Evolutionary conservation across 192 early-diverging fungal species (phyloP).

Genomic region (Coemansia sp.): DNA sequence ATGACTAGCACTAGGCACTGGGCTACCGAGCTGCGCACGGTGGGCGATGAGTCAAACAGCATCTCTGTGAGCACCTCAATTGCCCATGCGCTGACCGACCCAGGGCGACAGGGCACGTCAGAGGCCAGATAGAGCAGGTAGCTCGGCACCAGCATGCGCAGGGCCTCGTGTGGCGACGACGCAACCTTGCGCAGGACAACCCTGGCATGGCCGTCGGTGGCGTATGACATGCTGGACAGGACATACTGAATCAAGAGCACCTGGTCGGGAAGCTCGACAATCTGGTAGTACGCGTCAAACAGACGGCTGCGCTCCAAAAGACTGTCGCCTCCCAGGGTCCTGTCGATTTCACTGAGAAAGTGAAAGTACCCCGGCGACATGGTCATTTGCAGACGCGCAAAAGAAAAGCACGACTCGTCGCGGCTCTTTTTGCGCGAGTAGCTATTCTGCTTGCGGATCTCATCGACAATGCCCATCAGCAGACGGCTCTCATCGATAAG

Average conservation of each 20-base stretch:
- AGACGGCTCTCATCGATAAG: slow-evolving; percentile 48
- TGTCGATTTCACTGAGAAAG: slow-evolving; percentile 43
- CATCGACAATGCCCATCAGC: slow-evolving; percentile 42
- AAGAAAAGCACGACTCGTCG: slow-evolving; percentile 51
- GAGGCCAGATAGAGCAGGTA: slow-evolving; percentile 41
- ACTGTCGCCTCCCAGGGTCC: slow-evolving; percentile 37
- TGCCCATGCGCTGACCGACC: slow-evolving; percentile 44
- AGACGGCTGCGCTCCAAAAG: slow-evolving; percentile 42
- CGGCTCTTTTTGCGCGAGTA: slow-evolving; percentile 26
- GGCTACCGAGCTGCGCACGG: slow-evolving; percentile 37
- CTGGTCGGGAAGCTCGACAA: slow-evolving; percentile 47
- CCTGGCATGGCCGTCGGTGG: slow-evolving; percentile 33
- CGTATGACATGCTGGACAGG: slow-evolving; percentile 44
- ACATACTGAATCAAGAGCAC: slow-evolving; percentile 49
- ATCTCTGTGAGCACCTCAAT: slow-evolving; percentile 35
- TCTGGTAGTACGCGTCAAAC: slow-evolving; percentile 50
- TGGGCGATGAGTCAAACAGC: slow-evolving; percentile 34
- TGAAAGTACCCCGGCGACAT: slow-evolving; percentile 53
- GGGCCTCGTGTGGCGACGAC: slow-evolving; percentile 37
- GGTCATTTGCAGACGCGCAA: slow-evolving; percentile 49
- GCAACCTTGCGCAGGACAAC: slow-evolving; percentile 47
- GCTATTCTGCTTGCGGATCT: slow-evolving; percentile 40
- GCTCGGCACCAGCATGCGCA: slow-evolving; percentile 39
- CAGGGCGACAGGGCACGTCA: slow-evolving; percentile 26
- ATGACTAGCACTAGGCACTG: slow-evolving; percentile 41